Base-by-base conservation (phyloP, 306 rosid genomes). In the Corylus avellana region DNA sequence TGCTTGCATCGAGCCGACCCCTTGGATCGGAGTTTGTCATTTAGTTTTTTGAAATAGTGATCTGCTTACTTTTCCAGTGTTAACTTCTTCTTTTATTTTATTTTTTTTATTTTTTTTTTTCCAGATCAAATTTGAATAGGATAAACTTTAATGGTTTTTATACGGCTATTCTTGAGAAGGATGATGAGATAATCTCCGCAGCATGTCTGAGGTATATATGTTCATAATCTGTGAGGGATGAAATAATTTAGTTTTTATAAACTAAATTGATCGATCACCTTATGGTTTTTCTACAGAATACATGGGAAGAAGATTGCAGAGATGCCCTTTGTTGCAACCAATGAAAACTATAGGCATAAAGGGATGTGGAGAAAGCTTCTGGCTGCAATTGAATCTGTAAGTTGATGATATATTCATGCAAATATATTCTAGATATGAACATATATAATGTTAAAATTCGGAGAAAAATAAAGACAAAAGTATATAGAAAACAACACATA, bases 321-420 rank as follows among this genome's bases (percentile, higher is more conserved):
- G 70, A 80, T 89, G 79, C 79, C 90, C 29, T 84, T 89, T 22
- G 75, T 89, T 32, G 80, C 84, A 12, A 89, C 85, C 0, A 27
- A 70, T 0, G n/a, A 22, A 51, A 11, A 67, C 51, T 78, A 50
- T 67, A 80, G 83, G 75, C 48, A 72, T 6, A 46, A 63, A 76
- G 84, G 88, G 42, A 70, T 75, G 74, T 75, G 86, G 61, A 12
- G 27, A 22, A 73, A 18, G 53, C 59, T 88, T 70, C 59, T 79
- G 70, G 47, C 2, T 6, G 57, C 25, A 4, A 77, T 88, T 77
- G 88, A 84, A 80, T 79, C 79, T 4, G 88, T 82, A 80, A 81
- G 88, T 81, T 55, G 72, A 8, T 37, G 13, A 42, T 17, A 5
- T 44, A 12, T 27, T 12, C 27, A 4, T 68, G 29, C 42, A 18